Evolutionary conservation across 1,139 yeast genomes (phyloP), one percentile per base, ranked within the genome.

Genomic region (Saccharomyces hybrid): DNA sequence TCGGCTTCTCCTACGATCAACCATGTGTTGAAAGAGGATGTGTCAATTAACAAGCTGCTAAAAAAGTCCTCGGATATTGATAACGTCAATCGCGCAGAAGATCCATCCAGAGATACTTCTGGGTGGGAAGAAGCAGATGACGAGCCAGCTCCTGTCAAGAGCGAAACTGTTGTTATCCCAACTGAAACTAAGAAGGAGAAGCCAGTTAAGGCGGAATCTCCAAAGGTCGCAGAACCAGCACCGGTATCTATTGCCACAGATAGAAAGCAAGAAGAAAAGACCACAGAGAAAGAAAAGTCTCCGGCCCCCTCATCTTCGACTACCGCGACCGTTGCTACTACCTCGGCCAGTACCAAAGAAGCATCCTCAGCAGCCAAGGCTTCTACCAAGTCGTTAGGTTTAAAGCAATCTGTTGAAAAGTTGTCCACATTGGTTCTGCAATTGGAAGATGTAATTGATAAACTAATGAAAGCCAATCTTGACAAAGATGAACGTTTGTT

Each of bases 361-460:
- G 42, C 58, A 1, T 46, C 64, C 9, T 46, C 62, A 4, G 48
- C 69, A 4, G 48, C 68, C 20, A 47, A 64, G 5, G 46, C 69
- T 5, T 57, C 52, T 56, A 57, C 70, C 8, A 73, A 74, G 55
- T 72, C 76, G 29, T 76, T 84, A 38, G 85, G 89, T 1, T 74
- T 86, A 59, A 84, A 84, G 61, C 85, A 81, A 6, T 82, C 88
- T 1, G 83, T 86, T 32, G 91, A 85, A 59, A 83, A 78, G 59
- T 74, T 86, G 54, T 80, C 85, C 3, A 57, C 71, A 1, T 70
- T 86, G 34, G 88, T 84, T 9, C 73, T 73, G 9, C 74, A 76
- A 48, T 74, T 86, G 53, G 88, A 85, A 64, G 56, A 72, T 0
- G 81, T 83, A 53, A 78, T 85, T 32, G 65, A 74, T 9, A 76